phyloP scores from a whole-genome alignment of 345 rosid species.

The rapeseed (Brassica napus) region Da-Ae NC_063435.1:5090001-5090500 shows the following conservation, averaged over 20 bases:
- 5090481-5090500: slow-evolving; percentile 7
- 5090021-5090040: slow-evolving; percentile 44
- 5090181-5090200: slow-evolving; percentile 58
- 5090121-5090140: slow-evolving; percentile 31
- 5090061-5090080: slow-evolving; percentile 61
- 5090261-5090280: not conserved
- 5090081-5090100: slow-evolving; percentile 49
- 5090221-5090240: slow-evolving; percentile 6
- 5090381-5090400: slow-evolving; percentile 21
- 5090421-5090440: slow-evolving; percentile 1
- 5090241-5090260: not conserved
- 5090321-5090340: not conserved
- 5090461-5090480: slow-evolving; percentile 1
- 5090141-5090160: not conserved
- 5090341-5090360: slow-evolving; percentile 4
- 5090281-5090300: slow-evolving; percentile 18
- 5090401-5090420: not conserved
- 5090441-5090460: not conserved
- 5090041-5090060: slow-evolving; percentile 56
- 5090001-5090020: slow-evolving; percentile 37
- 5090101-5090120: slow-evolving; percentile 15
- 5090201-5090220: slow-evolving; percentile 44
- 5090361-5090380: not conserved
- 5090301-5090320: not conserved
- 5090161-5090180: slow-evolving; percentile 42